Evolutionary conservation across 192 early-diverging fungal species (phyloP).

Genomic region (Lunasporangiospora selenospora): DNA sequence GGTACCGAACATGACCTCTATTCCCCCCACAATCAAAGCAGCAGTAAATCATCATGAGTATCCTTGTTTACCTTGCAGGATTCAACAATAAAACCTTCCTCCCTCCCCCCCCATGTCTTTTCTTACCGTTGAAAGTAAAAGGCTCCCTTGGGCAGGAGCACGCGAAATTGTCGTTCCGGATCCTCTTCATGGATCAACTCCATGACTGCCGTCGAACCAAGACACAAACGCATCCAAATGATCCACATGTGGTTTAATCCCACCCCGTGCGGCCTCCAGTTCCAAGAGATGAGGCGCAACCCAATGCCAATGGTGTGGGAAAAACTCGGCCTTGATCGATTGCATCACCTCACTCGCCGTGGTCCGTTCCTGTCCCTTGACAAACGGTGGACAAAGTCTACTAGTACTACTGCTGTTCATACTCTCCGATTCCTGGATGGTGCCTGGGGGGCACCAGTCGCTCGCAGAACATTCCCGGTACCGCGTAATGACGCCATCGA

Average conservation of each 20-base stretch:
- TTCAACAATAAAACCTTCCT: background rate
- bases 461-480: constrained; percentile 76
- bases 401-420: constrained; percentile 23
- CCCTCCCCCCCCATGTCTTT: no score
- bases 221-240: constrained; percentile 79
- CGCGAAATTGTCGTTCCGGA: constrained; percentile 62
- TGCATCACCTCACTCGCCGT: constrained; percentile 56
- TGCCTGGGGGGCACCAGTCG: constrained; percentile 52
- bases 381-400: constrained; percentile 45
- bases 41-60: no score
- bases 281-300: constrained; percentile 83
- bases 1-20: constrained; percentile 68
- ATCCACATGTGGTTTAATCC: constrained; percentile 85
- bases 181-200: constrained; percentile 71
- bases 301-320: constrained; percentile 67
- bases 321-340: constrained; percentile 61
- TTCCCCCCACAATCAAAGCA: no score
- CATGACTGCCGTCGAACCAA: constrained; percentile 76
- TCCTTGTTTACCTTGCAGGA: background rate
- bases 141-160: constrained; percentile 65
- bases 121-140: constrained; percentile 77
- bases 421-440: constrained; percentile 35
- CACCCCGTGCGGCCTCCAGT: constrained; percentile 64
- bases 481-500: constrained; percentile 77
- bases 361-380: constrained; percentile 40